phyloP scores from a whole-genome alignment of 176 grass and related monocot genomes.

The Hyparrhenia diplandra region DNA sequence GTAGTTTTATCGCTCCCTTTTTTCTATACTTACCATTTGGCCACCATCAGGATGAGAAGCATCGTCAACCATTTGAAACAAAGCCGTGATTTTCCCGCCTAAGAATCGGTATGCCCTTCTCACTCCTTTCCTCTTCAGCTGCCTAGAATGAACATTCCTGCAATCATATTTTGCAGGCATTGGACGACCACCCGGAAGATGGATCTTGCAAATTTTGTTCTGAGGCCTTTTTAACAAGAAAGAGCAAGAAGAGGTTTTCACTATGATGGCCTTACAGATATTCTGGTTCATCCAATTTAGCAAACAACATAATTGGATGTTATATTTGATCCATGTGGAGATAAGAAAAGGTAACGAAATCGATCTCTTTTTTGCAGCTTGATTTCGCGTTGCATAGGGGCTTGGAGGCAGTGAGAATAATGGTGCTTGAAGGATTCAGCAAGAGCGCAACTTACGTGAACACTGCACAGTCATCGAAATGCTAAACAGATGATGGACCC shows the following conservation, averaged over 20 bases:
- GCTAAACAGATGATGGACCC: slow-evolving; percentile 53
- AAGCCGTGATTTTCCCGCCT: slow-evolving; percentile 77
- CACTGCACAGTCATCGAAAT: slow-evolving; percentile 49
- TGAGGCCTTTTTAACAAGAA: slow-evolving; percentile 71
- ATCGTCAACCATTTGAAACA: slow-evolving; percentile 86
- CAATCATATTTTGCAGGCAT: slow-evolving; percentile 53
- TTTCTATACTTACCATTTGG: background rate
- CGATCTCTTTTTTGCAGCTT: slow-evolving; percentile 48
- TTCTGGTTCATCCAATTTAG: background rate
- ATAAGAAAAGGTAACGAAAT: background rate
- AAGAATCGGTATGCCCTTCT: slow-evolving; percentile 56
- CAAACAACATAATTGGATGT: background rate
- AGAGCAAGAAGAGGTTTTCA: slow-evolving; percentile 71
- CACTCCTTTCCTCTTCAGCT: background rate
- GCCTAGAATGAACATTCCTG: background rate
- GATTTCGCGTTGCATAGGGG: slow-evolving; percentile 77
- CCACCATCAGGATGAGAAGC: slow-evolving; percentile 76
- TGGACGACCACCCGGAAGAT: slow-evolving; percentile 90
- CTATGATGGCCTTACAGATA: background rate
- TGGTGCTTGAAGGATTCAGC: slow-evolving; percentile 74
- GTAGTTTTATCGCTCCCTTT: background rate
- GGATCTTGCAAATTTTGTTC: slow-evolving; percentile 90
- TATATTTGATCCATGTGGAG: background rate
- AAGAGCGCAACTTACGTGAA: slow-evolving; percentile 82
- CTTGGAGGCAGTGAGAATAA: slow-evolving; percentile 60